phyloP scores from a whole-genome alignment of 129 eudicot species.

The Glebionis coronaria region DNA sequence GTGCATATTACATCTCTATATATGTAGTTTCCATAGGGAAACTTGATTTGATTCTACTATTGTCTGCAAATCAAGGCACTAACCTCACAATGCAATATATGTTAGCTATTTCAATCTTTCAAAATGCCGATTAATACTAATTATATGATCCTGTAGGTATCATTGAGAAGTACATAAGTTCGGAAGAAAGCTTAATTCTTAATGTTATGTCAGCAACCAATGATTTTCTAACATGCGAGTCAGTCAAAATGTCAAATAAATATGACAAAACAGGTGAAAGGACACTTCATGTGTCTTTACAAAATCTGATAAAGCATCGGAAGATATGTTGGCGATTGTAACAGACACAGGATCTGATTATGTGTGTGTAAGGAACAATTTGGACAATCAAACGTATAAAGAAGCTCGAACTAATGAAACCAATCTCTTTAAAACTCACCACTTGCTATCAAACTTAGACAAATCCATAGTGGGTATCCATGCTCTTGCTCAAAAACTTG shows the following conservation, averaged over 20 bases:
- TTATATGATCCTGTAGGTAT: neutral
- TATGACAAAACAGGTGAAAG: constrained; percentile 9
- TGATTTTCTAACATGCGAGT: neutral
- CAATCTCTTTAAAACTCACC: constrained; percentile 13
- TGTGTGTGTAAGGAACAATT: constrained; percentile 4
- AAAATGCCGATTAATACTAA: neutral
- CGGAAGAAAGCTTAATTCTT: neutral
- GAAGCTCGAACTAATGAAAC: constrained; percentile 9
- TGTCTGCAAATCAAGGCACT: too few relatives aligned
- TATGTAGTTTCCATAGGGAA: too few relatives aligned
- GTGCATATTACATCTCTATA: too few relatives aligned
- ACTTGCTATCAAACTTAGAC: neutral
- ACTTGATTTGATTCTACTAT: too few relatives aligned
- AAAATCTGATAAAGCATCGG: neutral
- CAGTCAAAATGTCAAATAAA: neutral
- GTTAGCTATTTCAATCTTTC: too few relatives aligned
- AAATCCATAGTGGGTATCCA: constrained; percentile 15
- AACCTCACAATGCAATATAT: too few relatives aligned
- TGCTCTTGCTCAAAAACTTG: constrained; percentile 12
- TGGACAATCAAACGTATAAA: neutral
- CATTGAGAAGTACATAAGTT: neutral
- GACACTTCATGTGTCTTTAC: constrained; percentile 8
- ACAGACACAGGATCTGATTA: constrained; percentile 5
- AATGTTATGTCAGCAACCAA: neutral
- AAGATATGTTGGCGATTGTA: neutral